A percentile compares a stretch with the other conserved stretches of the same genome.
Evolutionary conservation across 768 basidiomycete genomes (phyloP).

Genomic region (Phanerochaete carnosa): DNA sequence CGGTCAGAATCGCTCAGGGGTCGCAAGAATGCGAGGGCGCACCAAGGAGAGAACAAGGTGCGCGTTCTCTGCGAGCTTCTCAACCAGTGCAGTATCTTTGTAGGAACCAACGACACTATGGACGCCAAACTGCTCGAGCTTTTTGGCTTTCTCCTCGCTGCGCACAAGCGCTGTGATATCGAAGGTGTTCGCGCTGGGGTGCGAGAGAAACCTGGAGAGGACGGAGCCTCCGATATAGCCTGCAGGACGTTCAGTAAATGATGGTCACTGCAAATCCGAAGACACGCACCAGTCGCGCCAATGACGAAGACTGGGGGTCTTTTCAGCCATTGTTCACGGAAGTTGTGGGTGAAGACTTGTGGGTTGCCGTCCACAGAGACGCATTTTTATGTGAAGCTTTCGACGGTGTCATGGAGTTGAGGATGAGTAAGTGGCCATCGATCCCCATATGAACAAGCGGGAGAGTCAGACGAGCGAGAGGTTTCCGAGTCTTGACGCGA

Average conservation of each 20-base stretch:
- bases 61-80: slow-evolving; percentile 37
- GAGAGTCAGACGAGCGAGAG: not conserved
- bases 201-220: slow-evolving; percentile 42
- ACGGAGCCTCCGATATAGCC: slow-evolving; percentile 60
- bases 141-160: slow-evolving; percentile 32
- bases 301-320: slow-evolving; percentile 7
- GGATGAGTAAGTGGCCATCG: not conserved
- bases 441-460: not conserved
- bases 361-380: not conserved
- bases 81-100: slow-evolving; percentile 35
- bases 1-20: not conserved
- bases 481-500: not conserved
- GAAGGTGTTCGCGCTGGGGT: slow-evolving; percentile 39
- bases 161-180: slow-evolving; percentile 45
- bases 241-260: slow-evolving; percentile 9
- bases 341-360: not conserved
- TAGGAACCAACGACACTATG: slow-evolving; percentile 17
- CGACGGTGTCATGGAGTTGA: too few species aligned
- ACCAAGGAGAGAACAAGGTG: slow-evolving; percentile 32
- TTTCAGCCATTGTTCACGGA: not conserved
- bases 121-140: slow-evolving; percentile 20
- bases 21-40: not conserved
- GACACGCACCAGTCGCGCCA: slow-evolving; percentile 10
- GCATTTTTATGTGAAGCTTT: not conserved
- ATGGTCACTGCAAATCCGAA: not conserved